A percentile compares a stretch with the other conserved stretches of the same genome.
These are phyloP conservation scores for Podospora didyma DNA, from an alignment of 495 filamentous ascomycete species.

Conservation along the genomic window DNA sequence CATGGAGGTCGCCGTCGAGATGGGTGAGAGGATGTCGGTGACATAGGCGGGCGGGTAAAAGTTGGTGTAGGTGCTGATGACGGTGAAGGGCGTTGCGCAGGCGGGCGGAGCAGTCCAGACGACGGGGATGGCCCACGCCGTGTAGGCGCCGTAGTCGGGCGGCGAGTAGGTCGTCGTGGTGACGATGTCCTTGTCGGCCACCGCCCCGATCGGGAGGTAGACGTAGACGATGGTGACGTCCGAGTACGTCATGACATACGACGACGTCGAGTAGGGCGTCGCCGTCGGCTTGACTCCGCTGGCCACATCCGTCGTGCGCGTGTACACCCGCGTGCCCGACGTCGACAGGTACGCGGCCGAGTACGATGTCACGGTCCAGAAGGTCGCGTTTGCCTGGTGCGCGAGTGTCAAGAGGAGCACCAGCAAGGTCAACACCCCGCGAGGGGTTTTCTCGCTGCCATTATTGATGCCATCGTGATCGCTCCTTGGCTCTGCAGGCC, in stretches of 20 bases:
- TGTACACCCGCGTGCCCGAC: neutral
- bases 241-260: constrained; percentile 16
- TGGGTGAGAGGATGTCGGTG: constrained; percentile 28
- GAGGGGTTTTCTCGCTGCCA: neutral
- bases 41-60: constrained; percentile 32
- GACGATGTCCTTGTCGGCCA: constrained; percentile 9
- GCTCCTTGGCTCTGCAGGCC: neutral
- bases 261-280: constrained; percentile 29
- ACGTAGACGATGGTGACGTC: constrained; percentile 33
- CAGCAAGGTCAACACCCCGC: neutral
- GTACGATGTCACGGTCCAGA: constrained; percentile 3
- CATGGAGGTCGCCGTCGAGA: constrained; percentile 22
- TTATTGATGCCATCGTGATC: neutral
- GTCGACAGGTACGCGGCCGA: neutral
- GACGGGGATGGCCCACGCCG: constrained; percentile 31
- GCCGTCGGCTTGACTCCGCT: constrained; percentile 28
- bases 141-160: constrained; percentile 8
- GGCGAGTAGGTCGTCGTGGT: constrained; percentile 5
- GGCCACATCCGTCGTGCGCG: constrained; percentile 12
- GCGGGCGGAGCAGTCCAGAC: constrained; percentile 34
- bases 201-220: constrained; percentile 29
- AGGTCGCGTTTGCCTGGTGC: neutral
- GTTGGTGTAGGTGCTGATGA: constrained; percentile 26
- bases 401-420: neutral
- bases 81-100: constrained; percentile 31